Conservation (phyloP, 345 rosid genomes). For the Litchi chinensis region DNA sequence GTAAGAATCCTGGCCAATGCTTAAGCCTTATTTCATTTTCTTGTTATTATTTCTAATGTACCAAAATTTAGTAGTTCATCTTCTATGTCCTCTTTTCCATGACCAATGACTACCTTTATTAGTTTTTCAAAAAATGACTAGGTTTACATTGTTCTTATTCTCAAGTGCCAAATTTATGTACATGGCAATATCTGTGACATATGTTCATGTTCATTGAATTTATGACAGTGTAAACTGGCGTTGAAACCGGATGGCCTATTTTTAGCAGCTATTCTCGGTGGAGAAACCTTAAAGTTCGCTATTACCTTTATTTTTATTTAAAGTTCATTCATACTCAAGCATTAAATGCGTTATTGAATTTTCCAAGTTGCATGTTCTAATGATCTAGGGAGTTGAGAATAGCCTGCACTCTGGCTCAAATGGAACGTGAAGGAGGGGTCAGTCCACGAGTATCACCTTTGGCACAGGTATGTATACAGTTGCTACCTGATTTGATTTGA, state of each 20-base stretch:
- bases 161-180: slow-evolving; percentile 9
- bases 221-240: slow-evolving; percentile 82
- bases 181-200: slow-evolving; percentile 25
- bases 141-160: background rate
- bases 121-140: background rate
- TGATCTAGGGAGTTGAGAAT: slow-evolving; percentile 80
- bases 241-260: slow-evolving; percentile 99
- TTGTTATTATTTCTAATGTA: background rate
- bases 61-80: background rate
- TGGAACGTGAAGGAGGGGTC: slow-evolving; percentile 99
- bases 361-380: slow-evolving; percentile 14
- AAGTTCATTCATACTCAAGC: background rate
- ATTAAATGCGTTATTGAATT: slow-evolving; percentile 10
- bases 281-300: slow-evolving; percentile 91
- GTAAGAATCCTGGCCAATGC: background rate
- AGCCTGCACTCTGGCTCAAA: slow-evolving; percentile 97
- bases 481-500: background rate
- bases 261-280: slow-evolving; percentile 98
- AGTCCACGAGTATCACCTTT: slow-evolving; percentile 93
- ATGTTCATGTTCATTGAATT: slow-evolving; percentile 30
- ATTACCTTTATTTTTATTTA: slow-evolving; percentile 14
- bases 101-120: background rate
- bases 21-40: background rate
- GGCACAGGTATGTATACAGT: slow-evolving; percentile 68
- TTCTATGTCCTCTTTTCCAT: background rate